A percentile compares a stretch with the other conserved stretches of the same genome.
Evolutionary conservation across 352 stramenopile species (phyloP).

Genomic region (Globisporangium apiculatum): DNA sequence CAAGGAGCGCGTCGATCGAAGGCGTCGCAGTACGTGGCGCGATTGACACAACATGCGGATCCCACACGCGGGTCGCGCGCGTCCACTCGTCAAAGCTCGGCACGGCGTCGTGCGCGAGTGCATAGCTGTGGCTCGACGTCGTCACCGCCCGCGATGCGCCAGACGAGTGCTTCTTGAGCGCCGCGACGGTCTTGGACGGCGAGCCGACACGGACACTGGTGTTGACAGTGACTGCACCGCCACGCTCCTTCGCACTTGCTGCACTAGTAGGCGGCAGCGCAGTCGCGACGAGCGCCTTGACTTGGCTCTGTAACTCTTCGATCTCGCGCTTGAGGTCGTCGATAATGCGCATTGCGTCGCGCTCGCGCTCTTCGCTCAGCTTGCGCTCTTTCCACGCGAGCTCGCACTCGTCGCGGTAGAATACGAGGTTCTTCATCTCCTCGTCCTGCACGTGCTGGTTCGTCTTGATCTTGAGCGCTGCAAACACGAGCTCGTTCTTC

Average conservation of each 20-base stretch:
- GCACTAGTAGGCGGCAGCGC: background rate
- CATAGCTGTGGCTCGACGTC: too few species aligned
- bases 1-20: constrained; percentile 20
- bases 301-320: constrained; percentile 39
- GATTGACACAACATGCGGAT: constrained; percentile 6
- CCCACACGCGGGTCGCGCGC: constrained; percentile 42
- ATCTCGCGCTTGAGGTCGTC: constrained; percentile 58
- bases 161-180: constrained; percentile 12
- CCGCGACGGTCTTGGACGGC: constrained; percentile 6
- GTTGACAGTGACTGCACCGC: too few species aligned
- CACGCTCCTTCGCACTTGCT: background rate
- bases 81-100: constrained; percentile 66
- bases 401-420: constrained; percentile 73
- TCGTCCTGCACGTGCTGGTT: constrained; percentile 57
- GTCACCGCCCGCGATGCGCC: too few species aligned
- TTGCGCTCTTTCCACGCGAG: constrained; percentile 51
- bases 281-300: constrained; percentile 33
- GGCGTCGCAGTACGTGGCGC: constrained; percentile 19
- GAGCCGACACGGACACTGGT: constrained; percentile 4
- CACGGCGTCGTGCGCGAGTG: background rate
- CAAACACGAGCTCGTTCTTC: constrained; percentile 60
- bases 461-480: constrained; percentile 45
- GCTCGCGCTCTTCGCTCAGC: constrained; percentile 51
- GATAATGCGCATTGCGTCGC: constrained; percentile 56
- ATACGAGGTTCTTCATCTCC: constrained; percentile 61